Evolutionary conservation across 2,329 filamentous ascomycete species (phyloP).

Genomic region (Aplosporella prunicola): DNA sequence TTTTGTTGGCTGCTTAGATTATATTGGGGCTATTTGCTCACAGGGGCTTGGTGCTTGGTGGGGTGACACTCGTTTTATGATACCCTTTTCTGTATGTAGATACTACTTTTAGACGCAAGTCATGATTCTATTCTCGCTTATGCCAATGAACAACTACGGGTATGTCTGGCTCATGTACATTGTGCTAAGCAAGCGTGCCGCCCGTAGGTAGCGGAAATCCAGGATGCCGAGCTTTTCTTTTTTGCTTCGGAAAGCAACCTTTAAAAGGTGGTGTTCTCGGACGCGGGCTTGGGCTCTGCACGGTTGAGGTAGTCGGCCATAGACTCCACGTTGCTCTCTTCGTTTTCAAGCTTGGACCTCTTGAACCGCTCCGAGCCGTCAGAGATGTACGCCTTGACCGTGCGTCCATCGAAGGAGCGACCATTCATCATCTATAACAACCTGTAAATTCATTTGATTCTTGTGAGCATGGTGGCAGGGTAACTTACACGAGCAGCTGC

Average conservation of each 20-base stretch:
- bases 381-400: slow-evolving; percentile 61
- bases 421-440: slow-evolving; percentile 54
- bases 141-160: neutral
- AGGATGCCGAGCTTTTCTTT: too few species aligned
- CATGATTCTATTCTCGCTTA: neutral
- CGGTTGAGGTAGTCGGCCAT: slow-evolving; percentile 3
- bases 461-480: neutral
- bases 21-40: neutral
- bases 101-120: too few species aligned
- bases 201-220: too few species aligned
- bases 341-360: slow-evolving; percentile 49
- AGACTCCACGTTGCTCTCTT: slow-evolving; percentile 40
- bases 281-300: neutral
- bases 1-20: neutral
- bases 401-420: slow-evolving; percentile 64
- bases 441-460: neutral
- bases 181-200: too few species aligned
- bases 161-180: too few species aligned
- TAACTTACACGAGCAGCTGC: slow-evolving; percentile 52
- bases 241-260: neutral
- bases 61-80: too few species aligned
- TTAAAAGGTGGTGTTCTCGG: neutral
- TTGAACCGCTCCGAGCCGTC: slow-evolving; percentile 64
- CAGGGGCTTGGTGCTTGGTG: neutral
- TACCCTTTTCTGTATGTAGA: too few species aligned